A percentile compares a stretch with the other conserved stretches of the same genome.
phyloP scores from a whole-genome alignment of 2,329 filamentous ascomycete genomes.

The Fusarium verrucosum region DNA sequence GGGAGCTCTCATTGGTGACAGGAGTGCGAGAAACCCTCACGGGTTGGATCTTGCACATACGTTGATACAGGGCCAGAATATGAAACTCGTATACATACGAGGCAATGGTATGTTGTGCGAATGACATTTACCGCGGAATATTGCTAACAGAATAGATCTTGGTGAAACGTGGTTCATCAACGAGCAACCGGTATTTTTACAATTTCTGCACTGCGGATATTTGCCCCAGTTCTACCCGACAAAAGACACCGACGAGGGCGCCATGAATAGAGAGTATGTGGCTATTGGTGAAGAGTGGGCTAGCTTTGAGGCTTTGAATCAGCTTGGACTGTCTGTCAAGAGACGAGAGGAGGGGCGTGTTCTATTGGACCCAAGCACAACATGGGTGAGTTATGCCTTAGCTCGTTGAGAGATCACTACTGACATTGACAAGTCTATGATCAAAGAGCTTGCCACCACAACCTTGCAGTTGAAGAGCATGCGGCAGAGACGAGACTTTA shows the following conservation, averaged over 20 bases:
- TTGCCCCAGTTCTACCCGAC: slow-evolving; percentile 18
- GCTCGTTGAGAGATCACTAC: accelerated
- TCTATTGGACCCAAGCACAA: slow-evolving; percentile 3
- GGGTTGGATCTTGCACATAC: slow-evolving; percentile 21
- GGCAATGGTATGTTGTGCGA: slow-evolving; percentile 4
- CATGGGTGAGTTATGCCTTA: neutral
- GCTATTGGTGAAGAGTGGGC: slow-evolving; percentile 26
- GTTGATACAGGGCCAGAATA: neutral
- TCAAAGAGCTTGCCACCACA: slow-evolving; percentile 13
- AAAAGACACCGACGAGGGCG: neutral
- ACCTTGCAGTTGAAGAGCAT: slow-evolving; percentile 25
- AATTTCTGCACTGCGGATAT: slow-evolving; percentile 27
- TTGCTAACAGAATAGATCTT: slow-evolving; percentile 4
- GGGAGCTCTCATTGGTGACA: slow-evolving; percentile 16
- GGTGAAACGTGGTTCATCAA: slow-evolving; percentile 32
- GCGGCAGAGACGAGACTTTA: slow-evolving; percentile 18
- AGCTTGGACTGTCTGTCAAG: slow-evolving; percentile 3
- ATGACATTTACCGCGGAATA: accelerated
- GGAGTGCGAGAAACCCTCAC: slow-evolving; percentile 11
- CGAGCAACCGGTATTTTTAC: slow-evolving; percentile 15
- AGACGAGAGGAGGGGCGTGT: slow-evolving; percentile 10
- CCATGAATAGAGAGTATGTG: slow-evolving; percentile 17
- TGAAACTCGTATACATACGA: slow-evolving; percentile 18
- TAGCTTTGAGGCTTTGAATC: slow-evolving; percentile 13
- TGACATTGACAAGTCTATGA: slow-evolving; percentile 5